Evolutionary conservation across 257 asterid genomes (phyloP).

Genomic region (Nyctanthes arbortristis): DNA sequence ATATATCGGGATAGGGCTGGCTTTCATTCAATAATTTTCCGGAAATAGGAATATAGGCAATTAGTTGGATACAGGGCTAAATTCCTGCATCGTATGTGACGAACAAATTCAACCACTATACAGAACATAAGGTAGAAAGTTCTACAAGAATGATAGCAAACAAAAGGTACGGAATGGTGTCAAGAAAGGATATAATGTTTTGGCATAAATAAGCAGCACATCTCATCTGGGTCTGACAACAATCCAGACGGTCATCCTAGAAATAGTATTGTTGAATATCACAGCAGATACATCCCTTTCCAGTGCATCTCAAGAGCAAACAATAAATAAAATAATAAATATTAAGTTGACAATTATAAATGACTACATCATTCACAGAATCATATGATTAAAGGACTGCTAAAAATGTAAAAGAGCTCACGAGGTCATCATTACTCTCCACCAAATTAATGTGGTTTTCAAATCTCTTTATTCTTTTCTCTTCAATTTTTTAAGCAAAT

Average conservation of each 20-base stretch:
- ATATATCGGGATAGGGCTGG: not conserved
- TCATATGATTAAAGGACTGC: not conserved
- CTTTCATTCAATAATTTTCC: not conserved
- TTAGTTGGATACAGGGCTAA: not conserved
- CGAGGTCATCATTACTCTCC: not conserved
- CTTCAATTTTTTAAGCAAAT: not conserved
- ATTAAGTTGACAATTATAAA: too few relatives aligned
- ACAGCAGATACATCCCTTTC: not conserved
- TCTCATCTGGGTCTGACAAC: not conserved
- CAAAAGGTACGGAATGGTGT: not conserved
- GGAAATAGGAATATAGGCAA: slow-evolving; percentile 1
- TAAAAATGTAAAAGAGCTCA: not conserved
- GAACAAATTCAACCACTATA: slow-evolving; percentile 4
- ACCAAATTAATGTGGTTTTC: not conserved
- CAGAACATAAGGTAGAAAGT: slow-evolving; percentile 7
- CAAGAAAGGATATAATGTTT: not conserved
- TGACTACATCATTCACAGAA: not conserved
- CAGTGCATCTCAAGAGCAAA: not conserved
- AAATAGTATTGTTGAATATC: not conserved
- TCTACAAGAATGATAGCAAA: not conserved
- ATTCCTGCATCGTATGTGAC: slow-evolving; percentile 5
- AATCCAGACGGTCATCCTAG: not conserved
- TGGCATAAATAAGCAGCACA: not conserved
- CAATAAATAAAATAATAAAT: not conserved
- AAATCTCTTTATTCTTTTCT: not conserved